Evolutionary conservation across 495 filamentous ascomycete species (phyloP), one percentile per base, ranked within the genome.

Genomic region (Glonium stellatum): DNA sequence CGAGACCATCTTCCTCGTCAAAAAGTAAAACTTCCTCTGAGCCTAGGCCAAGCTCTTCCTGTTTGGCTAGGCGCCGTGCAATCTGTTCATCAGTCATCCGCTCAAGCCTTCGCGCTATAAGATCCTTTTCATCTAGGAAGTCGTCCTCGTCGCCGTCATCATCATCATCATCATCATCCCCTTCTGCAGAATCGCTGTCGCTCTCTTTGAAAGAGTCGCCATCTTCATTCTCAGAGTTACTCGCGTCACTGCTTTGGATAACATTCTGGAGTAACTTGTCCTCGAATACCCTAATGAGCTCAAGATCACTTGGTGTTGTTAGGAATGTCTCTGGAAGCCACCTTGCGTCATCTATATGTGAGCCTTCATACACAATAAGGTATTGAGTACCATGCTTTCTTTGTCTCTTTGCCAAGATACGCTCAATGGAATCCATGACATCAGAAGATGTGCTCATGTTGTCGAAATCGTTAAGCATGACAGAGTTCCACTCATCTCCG

Each of bases 1-100:
- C 63, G 35, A 71, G 67, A 57, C 31, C 59, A 9, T 64, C 63
- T 49, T 67, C 66, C 27, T 63, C 58, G 61, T 82, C 78, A 60
- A 80, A 82, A 11, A 86, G 70, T 9, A 87, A 41, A 3, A 87
- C 61, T 57, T 86, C 81, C 12, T 80, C 76, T 35, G 76, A 75
- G 9, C 76, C 75, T 51, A 89, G 70, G 15, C 84, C 86, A 12
- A 88, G 67, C 61, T 85, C 82, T 61, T 88, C 82, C 67, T 88
- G 86, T 65, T 83, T 86, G 19, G 80, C 74, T 5, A 88, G 71
- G 6, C 87, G 68, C 15, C 73, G 73, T 46, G 85, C 85, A 42
- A 88, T 74, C 46, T 77, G 75, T 60, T 81, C 79, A 63, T 88
- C 87, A 10, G 72, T 75, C 70, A 78, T 77, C 12, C 63, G 55